These are phyloP conservation scores for Nakaseomyces glabratus DNA, from an alignment of 1,139 yeast species.

Conservation along the genomic window DNA sequence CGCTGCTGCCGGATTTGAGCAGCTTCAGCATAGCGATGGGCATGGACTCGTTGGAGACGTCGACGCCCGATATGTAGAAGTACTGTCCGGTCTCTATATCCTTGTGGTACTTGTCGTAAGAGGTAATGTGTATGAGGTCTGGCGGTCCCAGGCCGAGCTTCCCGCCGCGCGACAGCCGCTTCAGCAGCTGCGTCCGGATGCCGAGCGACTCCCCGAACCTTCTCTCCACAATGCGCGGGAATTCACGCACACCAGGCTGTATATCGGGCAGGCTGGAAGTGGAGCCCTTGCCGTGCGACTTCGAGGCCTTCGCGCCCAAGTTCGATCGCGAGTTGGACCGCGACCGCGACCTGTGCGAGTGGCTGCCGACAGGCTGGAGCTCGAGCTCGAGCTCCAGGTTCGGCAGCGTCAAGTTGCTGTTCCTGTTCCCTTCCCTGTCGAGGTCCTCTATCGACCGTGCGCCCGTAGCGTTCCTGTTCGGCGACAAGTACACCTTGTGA, in stretches of 20 bases:
- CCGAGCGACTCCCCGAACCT: slow-evolving; percentile 27
- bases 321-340: too few relatives aligned
- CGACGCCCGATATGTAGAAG: slow-evolving; percentile 48
- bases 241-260: slow-evolving; percentile 45
- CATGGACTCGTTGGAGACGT: slow-evolving; percentile 49
- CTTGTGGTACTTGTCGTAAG: slow-evolving; percentile 33
- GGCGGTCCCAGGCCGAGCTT: slow-evolving; percentile 64
- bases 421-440: slow-evolving; percentile 1
- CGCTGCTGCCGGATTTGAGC: slow-evolving; percentile 35
- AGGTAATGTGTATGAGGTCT: slow-evolving; percentile 68
- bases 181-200: slow-evolving; percentile 17
- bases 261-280: slow-evolving; percentile 61
- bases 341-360: slow-evolving; percentile 1
- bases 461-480: not conserved
- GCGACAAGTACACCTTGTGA: slow-evolving; percentile 1
- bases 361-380: too few relatives aligned
- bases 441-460: slow-evolving; percentile 2
- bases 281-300: too few relatives aligned
- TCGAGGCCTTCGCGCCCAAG: too few relatives aligned
- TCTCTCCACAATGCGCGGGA: slow-evolving; percentile 24
- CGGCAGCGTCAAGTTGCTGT: slow-evolving; percentile 4
- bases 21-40: slow-evolving; percentile 71
- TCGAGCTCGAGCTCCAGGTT: slow-evolving; percentile 2
- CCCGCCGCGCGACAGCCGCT: slow-evolving; percentile 15
- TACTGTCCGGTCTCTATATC: slow-evolving; percentile 38